Base-by-base conservation (phyloP, 371 early-diverging fungal genomes). In the Zychaea mexicana region DNA sequence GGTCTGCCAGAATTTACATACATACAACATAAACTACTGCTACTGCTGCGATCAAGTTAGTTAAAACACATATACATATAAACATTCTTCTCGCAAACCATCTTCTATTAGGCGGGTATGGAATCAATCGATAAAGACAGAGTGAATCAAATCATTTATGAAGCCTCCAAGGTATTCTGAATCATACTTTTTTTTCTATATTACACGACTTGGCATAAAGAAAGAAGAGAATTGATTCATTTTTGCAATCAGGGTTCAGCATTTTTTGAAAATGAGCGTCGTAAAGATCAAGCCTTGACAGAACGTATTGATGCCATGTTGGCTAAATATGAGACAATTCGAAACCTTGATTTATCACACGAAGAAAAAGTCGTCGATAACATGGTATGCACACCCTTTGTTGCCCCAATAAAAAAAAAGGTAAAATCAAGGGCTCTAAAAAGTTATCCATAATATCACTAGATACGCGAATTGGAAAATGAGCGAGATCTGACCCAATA, bases 201-300 rank as follows among this genome's bases (percentile, higher is more conserved):
- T 10, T 36, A 36, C n/a, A n/a, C n/a, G n/a, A n/a, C n/a, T n/a
- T n/a, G n/a, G 15, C 15, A 36, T 36, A 36, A 10, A 36, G 2
- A 36, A 36, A 10, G 36, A 36, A 10, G 2, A 36, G 8, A 15
- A 36, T 36, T 10, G 0, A 36, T 36, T 36, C 8, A 36, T 36
- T 36, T 36, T 36, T 36, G 8, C 15, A 21, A 22, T 33, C 46
- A 89, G 85, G 87, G 88, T 4, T 85, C 88, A 2, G 68, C 74
- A 17, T 90, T 86, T 68, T 87, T 84, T 71, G 74, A 86, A 46
- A 70, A 81, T 52, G 84, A 88, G 59, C 72, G 72, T 24, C 77
- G 71, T 62, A 72, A 73, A 57, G 86, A 88, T 55, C 68, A 69
- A 42, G 75, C 71, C 24, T 60, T 83, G 8, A 77, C 77, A 8